Evolutionary conservation across 257 asterid species (phyloP), one percentile per base, ranked within the genome.

Genomic region (Capsicum pubescens): DNA sequence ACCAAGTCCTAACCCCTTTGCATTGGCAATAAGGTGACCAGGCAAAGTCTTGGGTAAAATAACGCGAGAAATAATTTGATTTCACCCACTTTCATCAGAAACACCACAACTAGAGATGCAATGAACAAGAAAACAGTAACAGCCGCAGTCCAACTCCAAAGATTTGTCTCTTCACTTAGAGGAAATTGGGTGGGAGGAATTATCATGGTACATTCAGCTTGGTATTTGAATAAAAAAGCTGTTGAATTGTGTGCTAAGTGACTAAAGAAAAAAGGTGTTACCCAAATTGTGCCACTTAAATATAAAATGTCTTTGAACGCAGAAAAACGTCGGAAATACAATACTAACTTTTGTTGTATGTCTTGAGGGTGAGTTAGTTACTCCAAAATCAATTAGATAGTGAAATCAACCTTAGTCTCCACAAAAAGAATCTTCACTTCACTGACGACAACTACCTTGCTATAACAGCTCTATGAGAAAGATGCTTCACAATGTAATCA

Each of bases 41-140:
- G 80, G 39, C 80, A 72, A 72, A 72, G 80, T 72, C 35, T 72
- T 46, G 42, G 59, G 46, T 72, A 72, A 71, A 72, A 44, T 48
- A 21, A 74, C 50, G 63, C 61, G 50, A 72, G 81, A 52, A 21
- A 52, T 76, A 21, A 74, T 26, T 2, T 50, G 14, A 76, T 21
- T 76, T 76, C 59, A 72, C 59, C 57, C 60, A 72, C 80, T 48
- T 72, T 72, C 81, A 76, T 21, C 61, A 50, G 46, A 14, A 54
- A 76, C 21, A 52, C 61, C 81, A 76, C 35, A 17, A 70, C 56
- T 42, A 17, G 55, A 70, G 42, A 52, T 76, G 81, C 81, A 76
- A 9, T 8, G 46, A 52, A 52, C 46, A 76, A 76, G 44, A 74
- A 54, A 76, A 26, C 21, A 3, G 46, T 76, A 76, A 52, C 46